Conservation (phyloP, 768 basidiomycete species). For the Kwoniella dejecticola region DNA sequence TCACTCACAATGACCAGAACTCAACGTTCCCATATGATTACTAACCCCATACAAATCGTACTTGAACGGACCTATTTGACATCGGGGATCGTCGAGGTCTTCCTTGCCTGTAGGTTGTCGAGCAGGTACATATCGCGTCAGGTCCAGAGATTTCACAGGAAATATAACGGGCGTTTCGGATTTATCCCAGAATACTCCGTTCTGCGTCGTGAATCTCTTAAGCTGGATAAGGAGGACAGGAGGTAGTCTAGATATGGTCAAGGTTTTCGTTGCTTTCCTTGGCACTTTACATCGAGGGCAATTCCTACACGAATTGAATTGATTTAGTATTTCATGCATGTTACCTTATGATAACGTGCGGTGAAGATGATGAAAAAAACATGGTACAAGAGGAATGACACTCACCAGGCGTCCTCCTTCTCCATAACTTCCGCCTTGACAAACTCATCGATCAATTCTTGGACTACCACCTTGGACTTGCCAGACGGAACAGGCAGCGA, state of each 20-base stretch:
- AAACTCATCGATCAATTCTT: slow-evolving; percentile 83
- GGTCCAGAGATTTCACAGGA: slow-evolving; percentile 65
- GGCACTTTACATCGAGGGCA: slow-evolving; percentile 91
- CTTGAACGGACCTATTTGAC: slow-evolving; percentile 80
- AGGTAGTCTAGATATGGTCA: slow-evolving; percentile 88
- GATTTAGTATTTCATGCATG: no score
- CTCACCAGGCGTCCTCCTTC: slow-evolving; percentile 89
- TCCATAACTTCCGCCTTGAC: slow-evolving; percentile 88
- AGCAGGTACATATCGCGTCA: slow-evolving; percentile 82
- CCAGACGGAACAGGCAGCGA: slow-evolving; percentile 80
- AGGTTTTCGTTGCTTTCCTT: slow-evolving; percentile 78
- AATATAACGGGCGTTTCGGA: slow-evolving; percentile 93
- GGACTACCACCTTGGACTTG: slow-evolving; percentile 64
- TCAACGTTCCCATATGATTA: slow-evolving; percentile 92
- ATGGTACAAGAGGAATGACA: no score
- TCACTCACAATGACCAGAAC: slow-evolving; percentile 94
- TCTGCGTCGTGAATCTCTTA: slow-evolving; percentile 46
- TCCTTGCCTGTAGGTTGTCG: slow-evolving; percentile 66
- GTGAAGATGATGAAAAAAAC: no score
- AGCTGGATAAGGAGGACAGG: slow-evolving; percentile 66
- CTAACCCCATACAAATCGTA: slow-evolving; percentile 96
- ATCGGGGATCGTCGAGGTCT: slow-evolving; percentile 70
- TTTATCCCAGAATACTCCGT: slow-evolving; percentile 78
- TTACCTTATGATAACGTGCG: no score
- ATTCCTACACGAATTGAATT: slow-evolving; percentile 68